Conservation (phyloP, 129 eudicot species). For the Escallonia herrerae region DNA sequence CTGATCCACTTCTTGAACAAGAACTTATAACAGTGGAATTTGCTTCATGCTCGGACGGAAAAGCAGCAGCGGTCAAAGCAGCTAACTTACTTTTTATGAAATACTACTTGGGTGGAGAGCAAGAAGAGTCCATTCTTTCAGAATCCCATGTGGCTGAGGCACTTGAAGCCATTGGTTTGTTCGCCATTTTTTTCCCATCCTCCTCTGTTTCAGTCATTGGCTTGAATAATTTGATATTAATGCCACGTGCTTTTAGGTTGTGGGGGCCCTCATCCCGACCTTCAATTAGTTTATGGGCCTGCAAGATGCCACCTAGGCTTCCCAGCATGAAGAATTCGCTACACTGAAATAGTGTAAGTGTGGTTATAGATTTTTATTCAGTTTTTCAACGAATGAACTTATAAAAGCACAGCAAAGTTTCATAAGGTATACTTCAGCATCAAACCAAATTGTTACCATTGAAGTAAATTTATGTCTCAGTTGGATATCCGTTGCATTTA, state of each 20-base stretch:
- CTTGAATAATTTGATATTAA: not conserved
- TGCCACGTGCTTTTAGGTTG: constrained; percentile 35
- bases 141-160: constrained; percentile 63
- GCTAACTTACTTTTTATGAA: constrained; percentile 64
- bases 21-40: constrained; percentile 47
- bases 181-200: not conserved
- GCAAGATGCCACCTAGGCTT: constrained; percentile 88
- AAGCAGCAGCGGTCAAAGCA: constrained; percentile 73
- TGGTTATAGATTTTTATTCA: not conserved
- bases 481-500: not conserved
- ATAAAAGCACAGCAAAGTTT: not conserved
- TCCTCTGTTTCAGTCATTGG: not conserved
- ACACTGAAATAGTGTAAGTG: constrained; percentile 92
- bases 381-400: not conserved
- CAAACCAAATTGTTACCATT: not conserved
- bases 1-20: constrained; percentile 20
- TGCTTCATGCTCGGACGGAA: constrained; percentile 62
- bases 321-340: constrained; percentile 87
- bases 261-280: constrained; percentile 68
- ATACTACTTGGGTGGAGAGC: constrained; percentile 27
- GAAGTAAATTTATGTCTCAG: too few relatives aligned
- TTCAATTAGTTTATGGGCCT: constrained; percentile 70
- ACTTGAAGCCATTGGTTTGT: constrained; percentile 54
- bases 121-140: constrained; percentile 44
- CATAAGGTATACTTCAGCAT: not conserved